phyloP scores from a whole-genome alignment of 1,139 yeast species.

The Kodamaea sp. region DNA sequence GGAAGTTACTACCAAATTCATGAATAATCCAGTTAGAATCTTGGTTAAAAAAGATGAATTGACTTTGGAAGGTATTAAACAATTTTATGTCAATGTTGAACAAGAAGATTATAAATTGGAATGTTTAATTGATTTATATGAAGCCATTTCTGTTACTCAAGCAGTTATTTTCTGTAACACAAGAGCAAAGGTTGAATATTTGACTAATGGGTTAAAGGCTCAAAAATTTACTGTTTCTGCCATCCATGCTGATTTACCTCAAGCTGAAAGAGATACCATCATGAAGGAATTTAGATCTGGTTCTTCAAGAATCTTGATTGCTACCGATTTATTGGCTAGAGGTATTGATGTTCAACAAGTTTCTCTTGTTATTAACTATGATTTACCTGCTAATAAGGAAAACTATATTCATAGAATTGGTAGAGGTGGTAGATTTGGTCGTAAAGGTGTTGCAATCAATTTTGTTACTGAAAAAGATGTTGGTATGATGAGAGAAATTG shows the following conservation, averaged over 20 bases:
- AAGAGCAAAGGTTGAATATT: slow-evolving; percentile 93
- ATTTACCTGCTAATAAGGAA: slow-evolving; percentile 95
- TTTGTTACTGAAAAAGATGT: slow-evolving; percentile 90
- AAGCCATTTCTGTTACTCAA: slow-evolving; percentile 96
- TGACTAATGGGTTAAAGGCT: slow-evolving; percentile 81
- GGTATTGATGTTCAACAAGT: slow-evolving; percentile 99
- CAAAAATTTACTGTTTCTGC: slow-evolving; percentile 94
- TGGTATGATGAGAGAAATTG: slow-evolving; percentile 94
- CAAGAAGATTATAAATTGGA: slow-evolving; percentile 91
- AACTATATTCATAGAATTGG: slow-evolving; percentile 99
- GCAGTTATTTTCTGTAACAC: slow-evolving; percentile 99
- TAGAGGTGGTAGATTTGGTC: slow-evolving; percentile 99
- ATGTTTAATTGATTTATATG: slow-evolving; percentile 95
- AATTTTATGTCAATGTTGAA: slow-evolving; percentile 92
- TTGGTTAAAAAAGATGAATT: slow-evolving; percentile 97
- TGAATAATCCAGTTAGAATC: slow-evolving; percentile 96
- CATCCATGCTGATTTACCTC: slow-evolving; percentile 97
- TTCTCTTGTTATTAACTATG: slow-evolving; percentile 95
- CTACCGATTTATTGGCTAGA: slow-evolving; percentile 98
- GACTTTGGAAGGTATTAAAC: slow-evolving; percentile 97
- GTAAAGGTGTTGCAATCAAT: slow-evolving; percentile 99
- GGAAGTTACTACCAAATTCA: slow-evolving; percentile 94
- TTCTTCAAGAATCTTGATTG: slow-evolving; percentile 92
- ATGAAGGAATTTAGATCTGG: slow-evolving; percentile 99
- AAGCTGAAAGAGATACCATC: slow-evolving; percentile 94